Evolutionary conservation across 2,329 filamentous ascomycete genomes (phyloP), one percentile per base, ranked within the genome.

Genomic region (Neophaeococcomyces mojaviensis): DNA sequence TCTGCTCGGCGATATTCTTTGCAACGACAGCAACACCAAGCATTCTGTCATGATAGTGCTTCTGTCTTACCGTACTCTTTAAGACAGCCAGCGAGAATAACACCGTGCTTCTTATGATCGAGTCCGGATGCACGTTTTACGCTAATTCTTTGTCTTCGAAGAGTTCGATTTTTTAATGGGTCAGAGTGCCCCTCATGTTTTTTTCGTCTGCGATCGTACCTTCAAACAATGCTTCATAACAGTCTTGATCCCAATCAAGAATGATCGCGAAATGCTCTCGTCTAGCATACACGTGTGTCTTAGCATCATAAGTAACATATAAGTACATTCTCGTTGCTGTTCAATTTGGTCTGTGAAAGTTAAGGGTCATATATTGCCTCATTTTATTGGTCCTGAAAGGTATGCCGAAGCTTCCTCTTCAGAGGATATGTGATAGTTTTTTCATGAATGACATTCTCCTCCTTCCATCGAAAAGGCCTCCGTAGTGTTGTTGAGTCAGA

Each of bases 11-110:
- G 81, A 59, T 94, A 84, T 58, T 95, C 87, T 64, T 97, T 97
- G 74, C 92, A 98, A 24, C 88, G 80, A 47, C 88, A 90, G 61
- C 92, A 98, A 63, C 92, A 97, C 92, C 92, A 98, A 50, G 88
- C 90, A 62, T 98, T 94, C 60, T 94, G 86, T 63, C 96, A 88
- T 0, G 90, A 96, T 3, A 98, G 72, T 12, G 95, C 81, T 66
- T 98, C 92, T 49, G 89, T 86, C 62, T 90, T 90, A 60, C 92
- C 87, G 56, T 95, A 97, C 65, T 97, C 92, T 49, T 89, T 84
- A 45, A 98, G 77, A 61, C 92, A 98, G 57, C 96, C 88, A 19
- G 92, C 84, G 3, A 98, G 74, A 1, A 81, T 82, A 54, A 96
- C 82, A 22, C 92, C 92, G 44, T 81, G 74, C 64, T 83, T 85